Conservation (phyloP, 768 basidiomycete species). For the Amanita fuliginea region DNA sequence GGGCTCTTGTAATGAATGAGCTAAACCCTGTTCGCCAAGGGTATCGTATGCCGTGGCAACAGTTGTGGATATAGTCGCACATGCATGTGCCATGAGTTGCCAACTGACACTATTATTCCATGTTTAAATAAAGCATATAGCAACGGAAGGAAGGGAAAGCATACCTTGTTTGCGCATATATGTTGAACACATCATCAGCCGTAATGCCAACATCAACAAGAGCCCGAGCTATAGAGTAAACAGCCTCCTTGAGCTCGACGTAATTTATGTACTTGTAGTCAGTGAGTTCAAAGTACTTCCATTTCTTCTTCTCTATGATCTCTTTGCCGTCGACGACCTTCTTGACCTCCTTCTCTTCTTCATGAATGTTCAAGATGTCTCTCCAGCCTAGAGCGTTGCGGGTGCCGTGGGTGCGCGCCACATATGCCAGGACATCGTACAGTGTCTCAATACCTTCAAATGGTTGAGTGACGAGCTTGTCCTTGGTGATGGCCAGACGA, state of each 20-base stretch:
- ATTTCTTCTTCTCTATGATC: conserved; percentile 81
- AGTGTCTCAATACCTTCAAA: conserved; percentile 73
- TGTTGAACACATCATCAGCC: conserved; percentile 73
- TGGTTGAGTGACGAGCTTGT: conserved; percentile 51
- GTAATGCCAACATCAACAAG: conserved; percentile 60
- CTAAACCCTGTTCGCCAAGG: conserved; percentile 78
- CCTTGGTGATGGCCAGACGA: conserved; percentile 42
- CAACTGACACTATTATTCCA: conserved; percentile 61
- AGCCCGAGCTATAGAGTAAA: conserved; percentile 58
- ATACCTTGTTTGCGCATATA: conserved; percentile 83
- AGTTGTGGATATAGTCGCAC: conserved; percentile 62
- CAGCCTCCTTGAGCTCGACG: conserved; percentile 54
- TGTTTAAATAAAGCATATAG: conserved; percentile 3
- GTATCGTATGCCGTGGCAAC: conserved; percentile 97
- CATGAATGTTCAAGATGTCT: conserved; percentile 55
- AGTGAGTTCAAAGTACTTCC: conserved; percentile 91
- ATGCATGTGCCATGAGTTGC: conserved; percentile 82
- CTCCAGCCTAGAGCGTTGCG: conserved; percentile 76
- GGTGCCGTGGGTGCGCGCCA: conserved; percentile 62
- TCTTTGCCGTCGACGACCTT: conserved; percentile 79
- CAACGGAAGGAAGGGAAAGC: conserved; percentile 2
- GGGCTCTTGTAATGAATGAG: conserved; percentile 82
- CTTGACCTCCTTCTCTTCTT: conserved; percentile 85
- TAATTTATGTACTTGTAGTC: conserved; percentile 79
- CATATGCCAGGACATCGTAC: conserved; percentile 67